phyloP scores from a whole-genome alignment of 2,329 filamentous ascomycete genomes.

The Ascochyta koolunga region DNA sequence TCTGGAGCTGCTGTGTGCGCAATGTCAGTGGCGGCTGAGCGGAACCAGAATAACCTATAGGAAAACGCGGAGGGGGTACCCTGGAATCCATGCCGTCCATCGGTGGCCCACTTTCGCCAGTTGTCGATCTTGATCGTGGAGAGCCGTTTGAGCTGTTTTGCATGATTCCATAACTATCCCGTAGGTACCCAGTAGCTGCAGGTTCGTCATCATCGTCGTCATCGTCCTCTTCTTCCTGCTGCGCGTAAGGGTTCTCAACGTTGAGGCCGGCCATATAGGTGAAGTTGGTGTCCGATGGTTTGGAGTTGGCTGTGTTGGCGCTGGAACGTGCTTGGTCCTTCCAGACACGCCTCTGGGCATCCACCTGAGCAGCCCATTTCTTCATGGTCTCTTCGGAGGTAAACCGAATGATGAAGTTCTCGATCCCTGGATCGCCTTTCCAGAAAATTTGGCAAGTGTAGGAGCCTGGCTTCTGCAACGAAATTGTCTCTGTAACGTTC shows the following conservation, averaged over 20 bases:
- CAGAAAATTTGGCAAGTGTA: conserved; percentile 98
- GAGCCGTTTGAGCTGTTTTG: conserved; percentile 77
- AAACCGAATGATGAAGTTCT: conserved; percentile 96
- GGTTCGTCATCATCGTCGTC: conserved; percentile 56
- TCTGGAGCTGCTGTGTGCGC: conserved; percentile 68
- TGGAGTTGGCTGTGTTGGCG: conserved; percentile 55
- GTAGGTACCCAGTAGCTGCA: conserved; percentile 40
- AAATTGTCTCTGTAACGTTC: conserved; percentile 95
- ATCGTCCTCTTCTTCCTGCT: conserved; percentile 64
- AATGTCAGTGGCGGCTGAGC: conserved; percentile 67
- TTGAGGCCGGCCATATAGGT: conserved; percentile 75
- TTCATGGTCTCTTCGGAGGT: conserved; percentile 89
- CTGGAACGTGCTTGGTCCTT: conserved; percentile 59
- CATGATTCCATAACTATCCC: conserved; percentile 60
- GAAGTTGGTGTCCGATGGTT: conserved; percentile 73
- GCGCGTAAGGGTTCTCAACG: conserved; percentile 82
- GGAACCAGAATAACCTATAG: conserved; percentile 58
- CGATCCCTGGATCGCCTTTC: conserved; percentile 94
- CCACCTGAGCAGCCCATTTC: conserved; percentile 85
- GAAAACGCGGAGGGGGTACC: conserved; percentile 75
- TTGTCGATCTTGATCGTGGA: conserved; percentile 76
- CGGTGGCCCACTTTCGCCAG: conserved; percentile 69
- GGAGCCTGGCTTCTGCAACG: conserved; percentile 83
- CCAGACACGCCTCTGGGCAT: conserved; percentile 69
- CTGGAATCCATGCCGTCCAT: conserved; percentile 50